A percentile compares a stretch with the other conserved stretches of the same genome.
These are phyloP conservation scores for Gremmenia infestans DNA, from an alignment of 2,329 filamentous ascomycete genomes.

Conservation along the genomic window DNA sequence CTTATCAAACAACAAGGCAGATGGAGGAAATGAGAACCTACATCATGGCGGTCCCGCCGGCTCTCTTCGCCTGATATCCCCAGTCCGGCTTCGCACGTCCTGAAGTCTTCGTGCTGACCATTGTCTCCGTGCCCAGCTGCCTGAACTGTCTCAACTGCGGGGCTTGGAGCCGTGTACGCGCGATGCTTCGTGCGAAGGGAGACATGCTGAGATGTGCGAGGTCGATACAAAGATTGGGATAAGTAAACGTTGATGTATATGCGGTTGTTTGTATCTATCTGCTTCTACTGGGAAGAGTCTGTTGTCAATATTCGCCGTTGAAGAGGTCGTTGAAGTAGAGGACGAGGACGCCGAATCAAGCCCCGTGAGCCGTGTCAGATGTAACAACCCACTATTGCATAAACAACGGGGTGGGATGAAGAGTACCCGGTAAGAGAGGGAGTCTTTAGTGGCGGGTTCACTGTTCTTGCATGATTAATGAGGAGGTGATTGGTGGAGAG, in stretches of 20 bases:
- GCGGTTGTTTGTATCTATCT: background rate
- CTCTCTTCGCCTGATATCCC: conserved; percentile 16
- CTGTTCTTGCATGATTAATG: background rate
- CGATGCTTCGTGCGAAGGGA: conserved; percentile 10
- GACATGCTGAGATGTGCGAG: conserved; percentile 4
- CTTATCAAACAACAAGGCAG: too few relatives aligned
- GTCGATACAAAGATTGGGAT: background rate
- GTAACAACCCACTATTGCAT: background rate
- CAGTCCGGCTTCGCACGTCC: conserved; percentile 10
- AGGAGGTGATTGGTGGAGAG: background rate
- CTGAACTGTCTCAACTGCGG: background rate
- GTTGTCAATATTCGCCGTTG: background rate
- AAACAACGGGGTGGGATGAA: background rate
- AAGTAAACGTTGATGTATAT: background rate
- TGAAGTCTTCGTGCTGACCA: conserved; percentile 5
- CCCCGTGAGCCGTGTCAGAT: background rate
- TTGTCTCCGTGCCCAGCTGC: background rate
- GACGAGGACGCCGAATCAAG: background rate
- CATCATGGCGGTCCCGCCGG: conserved; percentile 22
- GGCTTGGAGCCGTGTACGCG: conserved; percentile 12
- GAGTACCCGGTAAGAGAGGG: background rate
- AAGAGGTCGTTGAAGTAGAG: background rate
- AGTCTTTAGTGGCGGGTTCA: background rate
- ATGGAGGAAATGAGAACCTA: conserved; percentile 3
- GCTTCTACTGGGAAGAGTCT: background rate